Conservation (phyloP, 495 filamentous ascomycete species). For the Pyrenula massariospora region DNA sequence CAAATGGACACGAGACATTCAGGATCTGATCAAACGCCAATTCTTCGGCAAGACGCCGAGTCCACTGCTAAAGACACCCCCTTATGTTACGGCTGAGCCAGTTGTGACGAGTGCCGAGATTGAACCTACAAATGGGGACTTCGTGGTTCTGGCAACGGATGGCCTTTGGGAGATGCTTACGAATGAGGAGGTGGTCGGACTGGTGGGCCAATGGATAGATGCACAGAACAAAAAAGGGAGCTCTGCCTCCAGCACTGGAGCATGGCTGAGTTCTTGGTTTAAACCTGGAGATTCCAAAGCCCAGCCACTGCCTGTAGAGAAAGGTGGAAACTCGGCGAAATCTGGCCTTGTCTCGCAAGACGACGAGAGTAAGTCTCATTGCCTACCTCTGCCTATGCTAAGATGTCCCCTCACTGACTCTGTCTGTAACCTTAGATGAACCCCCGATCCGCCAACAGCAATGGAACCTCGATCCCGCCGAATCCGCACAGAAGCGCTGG, state of each 20-base stretch:
- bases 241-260: constrained; percentile 25
- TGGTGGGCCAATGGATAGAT: constrained; percentile 96
- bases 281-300: constrained; percentile 18
- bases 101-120: constrained; percentile 92
- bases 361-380: background rate
- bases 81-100: constrained; percentile 96
- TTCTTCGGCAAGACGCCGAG: constrained; percentile 76
- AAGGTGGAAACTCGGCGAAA: constrained; percentile 1
- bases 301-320: constrained; percentile 41
- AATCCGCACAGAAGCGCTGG: constrained; percentile 57
- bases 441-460: constrained; percentile 77
- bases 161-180: constrained; percentile 99
- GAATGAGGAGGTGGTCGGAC: constrained; percentile 93
- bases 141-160: constrained; percentile 92
- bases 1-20: constrained; percentile 83
- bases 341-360: background rate
- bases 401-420: background rate
- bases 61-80: constrained; percentile 71
- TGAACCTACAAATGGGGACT: constrained; percentile 81
- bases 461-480: constrained; percentile 56
- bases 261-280: constrained; percentile 40
- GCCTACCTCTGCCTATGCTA: background rate
- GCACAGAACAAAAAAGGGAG: constrained; percentile 38
- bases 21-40: constrained; percentile 63
- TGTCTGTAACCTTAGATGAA: constrained; percentile 7